Evolutionary conservation across 2,329 filamentous ascomycete species (phyloP), one percentile per base, ranked within the genome.

Genomic region (Cercospora sp.): DNA sequence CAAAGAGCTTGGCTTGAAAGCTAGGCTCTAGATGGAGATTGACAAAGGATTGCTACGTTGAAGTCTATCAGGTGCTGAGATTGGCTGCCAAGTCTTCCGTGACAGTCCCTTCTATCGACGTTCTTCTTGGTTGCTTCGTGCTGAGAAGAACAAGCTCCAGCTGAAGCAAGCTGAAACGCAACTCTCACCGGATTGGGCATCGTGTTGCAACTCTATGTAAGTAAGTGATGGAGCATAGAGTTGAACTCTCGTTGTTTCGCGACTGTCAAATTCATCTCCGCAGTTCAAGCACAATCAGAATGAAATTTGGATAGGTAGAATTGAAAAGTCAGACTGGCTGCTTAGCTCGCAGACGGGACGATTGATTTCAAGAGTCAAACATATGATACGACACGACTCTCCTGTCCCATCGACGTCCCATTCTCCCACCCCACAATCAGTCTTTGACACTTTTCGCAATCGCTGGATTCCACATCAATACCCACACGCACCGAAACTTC

Each of bases 1-100:
- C 26, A 73, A 72, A 64, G 80, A 82, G 45, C 70, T 83, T 45
- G 80, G 80, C n/a, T 63, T 70, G 34, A 70, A 64, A 55, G 63
- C 65, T 16, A 68, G 66, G 40, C 60, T 66, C 16, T 68, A 61
- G 53, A 53, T 53, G 49, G 49, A 53, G 21, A 53, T 26, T 43
- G 49, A 28, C 49, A 24, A 49, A 49, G 45, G 45, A n/a, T 26
- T 30, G 21, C 49, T 32, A 32, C 5, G 4, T 28, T 21, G 12
- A 30, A 64, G 18, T 43, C n/a, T 64, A 32, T 58, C 51, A 53
- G 16, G 1, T 53, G 49, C 21, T 53, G 21, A 24, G 18, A 13
- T 53, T 53, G 18, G 18, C 2, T 7, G 49, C 49, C 49, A 26
- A 53, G 49, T 24, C 49, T 24, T 53, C 21, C 21, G 24, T 53